phyloP scores from a whole-genome alignment of 169 alveolate genomes.

The Plasmodium gaboni region DNA sequence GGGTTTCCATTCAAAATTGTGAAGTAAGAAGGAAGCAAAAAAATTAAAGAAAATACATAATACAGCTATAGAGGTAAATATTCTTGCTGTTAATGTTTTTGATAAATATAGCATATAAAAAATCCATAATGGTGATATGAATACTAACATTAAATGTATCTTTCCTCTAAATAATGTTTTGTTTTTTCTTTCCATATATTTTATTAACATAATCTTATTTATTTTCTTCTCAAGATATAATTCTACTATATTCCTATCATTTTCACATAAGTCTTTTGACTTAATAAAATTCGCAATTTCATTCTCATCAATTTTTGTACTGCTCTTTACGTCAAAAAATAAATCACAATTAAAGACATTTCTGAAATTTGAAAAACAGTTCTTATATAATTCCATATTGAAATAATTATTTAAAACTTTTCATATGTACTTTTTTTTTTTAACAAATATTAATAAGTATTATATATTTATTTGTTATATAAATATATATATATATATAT shows the following conservation, averaged over 20 bases:
- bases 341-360: neutral
- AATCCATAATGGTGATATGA: constrained; percentile 81
- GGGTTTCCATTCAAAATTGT: constrained; percentile 79
- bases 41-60: constrained; percentile 60
- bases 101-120: constrained; percentile 52
- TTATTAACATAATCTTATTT: constrained; percentile 42
- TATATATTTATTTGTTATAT: too few relatives aligned
- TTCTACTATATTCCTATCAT: constrained; percentile 39
- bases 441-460: too few relatives aligned
- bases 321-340: neutral
- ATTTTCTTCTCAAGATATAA: constrained; percentile 59
- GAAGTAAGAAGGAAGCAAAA: constrained; percentile 63
- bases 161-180: constrained; percentile 81
- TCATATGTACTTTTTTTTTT: too few relatives aligned
- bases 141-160: constrained; percentile 78
- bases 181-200: constrained; percentile 57
- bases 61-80: constrained; percentile 49
- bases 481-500: too few relatives aligned
- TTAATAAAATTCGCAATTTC: neutral
- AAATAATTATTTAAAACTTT: neutral
- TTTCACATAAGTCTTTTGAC: constrained; percentile 12
- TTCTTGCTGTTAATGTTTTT: constrained; percentile 28
- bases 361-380: neutral
- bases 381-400: neutral
- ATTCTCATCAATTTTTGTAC: constrained; percentile 6